Evolutionary conservation across 1,284 basidiomycete species (phyloP), one percentile per base, ranked within the genome.

Genomic region (Termitomyces sp.): DNA sequence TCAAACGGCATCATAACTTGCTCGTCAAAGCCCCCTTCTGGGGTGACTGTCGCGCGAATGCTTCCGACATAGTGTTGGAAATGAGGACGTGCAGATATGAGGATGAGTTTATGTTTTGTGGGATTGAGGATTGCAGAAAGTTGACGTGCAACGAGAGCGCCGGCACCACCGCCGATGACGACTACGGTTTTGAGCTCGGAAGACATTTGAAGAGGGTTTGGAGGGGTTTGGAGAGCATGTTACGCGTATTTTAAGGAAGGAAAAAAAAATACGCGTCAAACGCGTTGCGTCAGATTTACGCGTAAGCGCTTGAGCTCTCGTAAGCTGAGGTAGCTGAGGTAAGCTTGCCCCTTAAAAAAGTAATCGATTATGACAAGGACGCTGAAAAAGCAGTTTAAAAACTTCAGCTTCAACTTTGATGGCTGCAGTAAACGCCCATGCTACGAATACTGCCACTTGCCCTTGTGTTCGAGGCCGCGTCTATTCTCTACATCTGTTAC

Each of bases 1-100:
- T 83, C 80, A 45, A 67, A 69, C 0, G 75, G 74, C 7, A 76
- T 63, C 10, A 76, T 54, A 0, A 64, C 64, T 2, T 62, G 62
- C 7, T 73, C 64, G 45, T 72, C 65, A 21, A 78, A 67, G 16
- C 70, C 60, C 33, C 69, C 68, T 7, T 54, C 44, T 3, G 53
- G 38, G 2, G 64, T 60, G 8, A 66, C 64, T 5, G 58, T 53
- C 38, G 66, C 57, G 16, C 63, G 63, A 0, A 59, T 39, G 33
- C 56, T 40, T 3, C 55, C 68, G 16, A 67, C 63, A 19, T 68
- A 67, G 28, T 67, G 58, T 1, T 74, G 60, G 42, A 60, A 63
- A 43, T 67, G 77, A 11, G 73, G 65, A 1, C 64, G 69, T 0
- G 71, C 56, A 30, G 66, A 69, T 40, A 79, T 62, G 50, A 78